Conservation (phyloP, 2,329 filamentous ascomycete species). For the Teratosphaeria destructans region DNA sequence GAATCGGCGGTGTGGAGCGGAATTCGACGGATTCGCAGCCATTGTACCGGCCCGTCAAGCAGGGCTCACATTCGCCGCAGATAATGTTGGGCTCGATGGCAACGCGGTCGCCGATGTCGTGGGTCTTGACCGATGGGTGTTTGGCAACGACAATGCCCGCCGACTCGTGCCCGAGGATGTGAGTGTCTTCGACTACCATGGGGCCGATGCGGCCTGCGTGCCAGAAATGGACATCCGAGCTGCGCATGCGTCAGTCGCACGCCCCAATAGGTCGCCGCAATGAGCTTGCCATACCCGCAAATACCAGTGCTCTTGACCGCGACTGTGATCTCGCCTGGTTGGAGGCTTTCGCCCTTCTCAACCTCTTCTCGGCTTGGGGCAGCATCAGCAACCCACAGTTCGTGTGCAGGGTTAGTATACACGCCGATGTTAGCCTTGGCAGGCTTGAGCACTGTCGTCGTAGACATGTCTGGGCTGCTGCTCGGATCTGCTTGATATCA, state of each 20-base stretch:
- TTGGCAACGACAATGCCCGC: conserved; percentile 71
- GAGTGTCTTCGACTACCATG: conserved; percentile 81
- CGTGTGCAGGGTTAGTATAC: conserved; percentile 86
- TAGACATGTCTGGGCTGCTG: conserved; percentile 4
- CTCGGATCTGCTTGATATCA: no score
- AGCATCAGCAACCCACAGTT: conserved; percentile 77
- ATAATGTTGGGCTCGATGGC: conserved; percentile 91
- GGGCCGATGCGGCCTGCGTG: conserved; percentile 88
- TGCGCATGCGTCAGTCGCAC: conserved; percentile 26
- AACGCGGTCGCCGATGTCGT: conserved; percentile 81
- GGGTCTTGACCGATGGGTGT: conserved; percentile 64
- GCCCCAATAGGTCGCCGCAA: background rate
- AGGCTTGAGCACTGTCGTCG: conserved; percentile 29
- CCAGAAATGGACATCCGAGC: conserved; percentile 96
- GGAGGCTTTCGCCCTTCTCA: conserved; percentile 55
- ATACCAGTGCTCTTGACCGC: conserved; percentile 92
- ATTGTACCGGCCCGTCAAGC: conserved; percentile 87
- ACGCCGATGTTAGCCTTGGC: conserved; percentile 87
- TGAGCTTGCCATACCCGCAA: conserved; percentile 57
- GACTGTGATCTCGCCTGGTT: conserved; percentile 74
- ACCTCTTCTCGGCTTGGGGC: conserved; percentile 67
- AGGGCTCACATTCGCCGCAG: conserved; percentile 83
- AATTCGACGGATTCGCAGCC: conserved; percentile 81
- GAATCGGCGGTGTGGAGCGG: conserved; percentile 80
- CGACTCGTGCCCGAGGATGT: conserved; percentile 91